Base-by-base conservation (phyloP, 208 protist species). In the Phytomonas francai region DNA sequence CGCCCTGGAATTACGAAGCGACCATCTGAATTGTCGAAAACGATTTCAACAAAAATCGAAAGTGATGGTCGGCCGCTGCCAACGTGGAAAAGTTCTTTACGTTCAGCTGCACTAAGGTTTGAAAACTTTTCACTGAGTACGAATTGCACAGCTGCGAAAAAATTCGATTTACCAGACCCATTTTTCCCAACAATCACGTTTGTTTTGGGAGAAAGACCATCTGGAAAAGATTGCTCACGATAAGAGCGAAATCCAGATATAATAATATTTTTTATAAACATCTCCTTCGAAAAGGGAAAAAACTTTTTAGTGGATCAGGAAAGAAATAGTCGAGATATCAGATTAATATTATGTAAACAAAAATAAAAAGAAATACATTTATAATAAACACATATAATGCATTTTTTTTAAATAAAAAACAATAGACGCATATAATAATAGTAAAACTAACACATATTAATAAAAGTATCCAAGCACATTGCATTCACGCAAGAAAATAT, bases 11-110 rank as follows among this genome's bases (percentile, higher is more conserved):
- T 91, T 4, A 98, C 95, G 14, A 99, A 82, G 66, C 98, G 89
- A 1, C 84, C 76, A 77, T 99, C 98, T 3, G 74, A 82, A 77
- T 99, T 99, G 79, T 99, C 98, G 74, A 99, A 99, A 6, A 96
- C 77, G 68, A 99, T 97, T 77, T 99, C 97, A 9, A 99, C 98
- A 88, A 93, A 99, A 61, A 98, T 97, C 14, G 88, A 91, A 28
- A 99, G 81, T 2, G 95, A 65, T 1, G 87, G 73, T 11, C 80
- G 73, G 16, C 94, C 96, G 65, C 88, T 88, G 27, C 92, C 93
- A 12, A 97, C 95, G 72, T 99, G 97, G 19, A 99, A 93, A 8
- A 99, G 79, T 36, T 90, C 87, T 76, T 98, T 91, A 8, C 98
- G 80, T 22, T 99, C 97, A 30, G 91, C 85, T 0, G 85, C 70